Base-by-base conservation (phyloP, 768 basidiomycete genomes). In the Leccinum olivaceopallidum region DNA sequence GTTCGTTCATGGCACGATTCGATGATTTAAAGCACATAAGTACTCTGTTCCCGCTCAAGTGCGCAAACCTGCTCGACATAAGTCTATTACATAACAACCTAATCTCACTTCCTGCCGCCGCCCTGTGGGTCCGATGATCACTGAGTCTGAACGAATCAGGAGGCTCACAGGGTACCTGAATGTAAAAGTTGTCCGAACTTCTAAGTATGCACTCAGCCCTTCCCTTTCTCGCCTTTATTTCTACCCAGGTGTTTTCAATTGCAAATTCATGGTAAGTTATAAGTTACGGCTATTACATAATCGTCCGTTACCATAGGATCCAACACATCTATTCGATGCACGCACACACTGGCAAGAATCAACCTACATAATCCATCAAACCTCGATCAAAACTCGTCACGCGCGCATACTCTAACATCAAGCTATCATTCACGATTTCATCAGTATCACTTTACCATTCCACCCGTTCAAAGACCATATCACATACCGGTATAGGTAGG, bases 401-500 rank as follows among this genome's bases (percentile, higher is more conserved):
- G 0, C 84, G 78, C 0, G 79, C 79, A 64, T 83, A 86, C 70
- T 85, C 85, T 36, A 86, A 68, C 30, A 81, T 77, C 53, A 86
- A 66, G 48, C 83, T 85, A 51, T 16, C 2, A 5, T 12, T 13
- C 34, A 36, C 34, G 8, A 3, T 5, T n/a, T 5, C 5, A 3
- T 67, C 48, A 61, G 36, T 6, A 26, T 8, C 30, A 30, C 30
- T 30, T 9, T 30, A 30, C 6, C 30, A 16, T 12, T 9, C 9
- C 0, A 30, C 1, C 14, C 20, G 8, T 32, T n/a, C 48, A 22
- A 6, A n/a, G 18, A 12, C 0, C 9, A 1, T 1, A 0, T 5
- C 32, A 67, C 78, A 47, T 59, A 85, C 85, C 86, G 75, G 65
- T 83, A 87, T 56, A 80, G 72, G 66, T 88, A 87, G 2, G 85